Conservation (phyloP, 805 yeast genomes). For the Candida khao-thaluensis region DNA sequence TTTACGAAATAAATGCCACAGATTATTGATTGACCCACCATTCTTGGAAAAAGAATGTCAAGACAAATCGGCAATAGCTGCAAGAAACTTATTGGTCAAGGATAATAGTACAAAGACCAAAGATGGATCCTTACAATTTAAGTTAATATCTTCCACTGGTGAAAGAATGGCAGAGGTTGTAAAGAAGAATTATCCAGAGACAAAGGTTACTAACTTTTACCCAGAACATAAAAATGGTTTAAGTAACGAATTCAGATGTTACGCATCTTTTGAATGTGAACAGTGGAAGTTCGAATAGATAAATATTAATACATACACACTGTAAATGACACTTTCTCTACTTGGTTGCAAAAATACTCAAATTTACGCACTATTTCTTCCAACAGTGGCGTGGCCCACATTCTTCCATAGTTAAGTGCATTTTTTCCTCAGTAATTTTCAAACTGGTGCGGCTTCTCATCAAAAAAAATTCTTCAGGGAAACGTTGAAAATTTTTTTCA, state of each 20-base stretch:
- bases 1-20: slow-evolving; percentile 61
- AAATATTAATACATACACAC: no score
- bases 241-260: slow-evolving; percentile 85
- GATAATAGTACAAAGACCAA: slow-evolving; percentile 40
- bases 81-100: slow-evolving; percentile 51
- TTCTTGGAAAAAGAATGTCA: slow-evolving; percentile 83
- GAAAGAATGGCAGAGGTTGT: slow-evolving; percentile 79
- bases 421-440: slow-evolving; percentile 7
- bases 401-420: background rate
- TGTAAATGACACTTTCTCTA: no score
- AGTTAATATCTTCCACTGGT: slow-evolving; percentile 79
- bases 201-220: slow-evolving; percentile 59
- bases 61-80: slow-evolving; percentile 53
- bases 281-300: slow-evolving; percentile 54
- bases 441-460: slow-evolving; percentile 4
- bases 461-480: no score
- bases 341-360: slow-evolving; percentile 8
- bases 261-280: slow-evolving; percentile 70
- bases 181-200: slow-evolving; percentile 59
- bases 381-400: no score
- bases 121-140: slow-evolving; percentile 42
- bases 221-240: slow-evolving; percentile 86
- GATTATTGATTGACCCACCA: slow-evolving; percentile 85
- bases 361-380: slow-evolving; percentile 5
- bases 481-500: slow-evolving; percentile 16